Percentiles rank a stretch among this genome's conserved stretches.
Evolutionary conservation across 2,329 filamentous ascomycete species (phyloP).

Genomic region (Leptosphaerulina australis): DNA sequence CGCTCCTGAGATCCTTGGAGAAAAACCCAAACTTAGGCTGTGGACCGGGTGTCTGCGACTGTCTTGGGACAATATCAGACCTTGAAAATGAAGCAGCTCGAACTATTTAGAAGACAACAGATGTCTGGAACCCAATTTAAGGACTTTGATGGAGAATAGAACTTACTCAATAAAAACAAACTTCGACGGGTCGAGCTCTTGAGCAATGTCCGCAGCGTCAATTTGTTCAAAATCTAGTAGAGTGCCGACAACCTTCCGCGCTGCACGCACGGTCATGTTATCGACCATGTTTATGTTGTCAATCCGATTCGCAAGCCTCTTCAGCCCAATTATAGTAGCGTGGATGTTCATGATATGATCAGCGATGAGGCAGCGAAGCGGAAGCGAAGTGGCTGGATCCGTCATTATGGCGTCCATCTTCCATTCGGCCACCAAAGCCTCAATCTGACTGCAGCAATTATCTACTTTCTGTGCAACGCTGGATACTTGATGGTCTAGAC

Average conservation of each 20-base stretch:
- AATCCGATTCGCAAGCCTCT: slow-evolving; percentile 21
- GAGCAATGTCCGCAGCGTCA: background rate
- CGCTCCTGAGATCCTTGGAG: background rate
- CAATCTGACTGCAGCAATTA: slow-evolving; percentile 25
- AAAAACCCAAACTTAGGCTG: background rate
- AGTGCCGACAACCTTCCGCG: slow-evolving; percentile 31
- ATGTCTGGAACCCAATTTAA: too few relatives aligned
- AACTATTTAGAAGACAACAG: background rate
- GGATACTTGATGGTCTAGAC: background rate
- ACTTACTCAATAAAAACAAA: slow-evolving; percentile 32
- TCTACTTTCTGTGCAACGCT: slow-evolving; percentile 20
- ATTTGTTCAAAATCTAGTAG: slow-evolving; percentile 28
- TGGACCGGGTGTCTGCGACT: background rate
- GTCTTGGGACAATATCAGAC: background rate
- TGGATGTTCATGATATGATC: slow-evolving; percentile 36
- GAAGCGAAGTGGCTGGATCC: background rate
- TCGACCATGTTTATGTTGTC: slow-evolving; percentile 17
- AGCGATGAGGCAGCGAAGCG: slow-evolving; percentile 26
- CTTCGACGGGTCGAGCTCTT: slow-evolving; percentile 4
- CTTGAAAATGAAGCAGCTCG: background rate
- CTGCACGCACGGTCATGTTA: slow-evolving; percentile 26
- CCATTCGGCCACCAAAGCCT: slow-evolving; percentile 31
- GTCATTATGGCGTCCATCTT: slow-evolving; percentile 26
- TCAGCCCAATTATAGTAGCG: slow-evolving; percentile 35
- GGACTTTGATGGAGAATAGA: background rate